Evolutionary conservation across 2,329 filamentous ascomycete genomes (phyloP), one percentile per base, ranked within the genome.

Genomic region (Sporothrix mexicana): DNA sequence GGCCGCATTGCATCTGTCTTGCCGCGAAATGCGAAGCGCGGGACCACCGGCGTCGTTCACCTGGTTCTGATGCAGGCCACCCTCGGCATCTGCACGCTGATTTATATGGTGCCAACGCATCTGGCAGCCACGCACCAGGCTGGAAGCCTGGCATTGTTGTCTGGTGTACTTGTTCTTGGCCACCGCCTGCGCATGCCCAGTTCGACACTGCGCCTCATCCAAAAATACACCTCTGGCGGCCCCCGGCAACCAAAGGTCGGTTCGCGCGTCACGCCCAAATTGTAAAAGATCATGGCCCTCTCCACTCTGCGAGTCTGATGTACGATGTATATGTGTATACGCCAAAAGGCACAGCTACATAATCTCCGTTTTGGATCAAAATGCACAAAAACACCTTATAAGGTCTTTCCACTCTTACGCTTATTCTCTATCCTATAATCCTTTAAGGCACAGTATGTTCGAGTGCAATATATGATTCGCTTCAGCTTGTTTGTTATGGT

Each of bases 51-150:
- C 5, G 86, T 98, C 13, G 89, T 98, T 23, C 94, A 96, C 78
- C 88, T 98, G 20, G 94, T 93, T 1, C 88, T 88, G 73, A 74
- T 97, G 76, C 96, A 99, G 83, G 95, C 94, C 36, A 85, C 90
- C 0, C 88, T 99, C 5, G 96, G 96, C 30, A 97, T 99, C 80
- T 90, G 87, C 75, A 99, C 96, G 0, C 86, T 99, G 74, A 91
- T 97, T 78, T 98, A 98, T 84, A 91, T 99, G 80, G 95, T 99
- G 0, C 96, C 97, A 4, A 92, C 92, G 2, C 91, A 92, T 75
- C 85, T 99, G 10, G 96, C 95, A 0, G 94, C 95, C 2, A 91
- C 93, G 8, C 96, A 99, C 81, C 96, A 99, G 83, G 96, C 96
- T 1, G 95, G 96, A 53, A 93, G 91, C 74, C 83, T 99, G 76